phyloP scores from a whole-genome alignment of 2,329 filamentous ascomycete genomes.

The Mycosphaerella sp. region DNA sequence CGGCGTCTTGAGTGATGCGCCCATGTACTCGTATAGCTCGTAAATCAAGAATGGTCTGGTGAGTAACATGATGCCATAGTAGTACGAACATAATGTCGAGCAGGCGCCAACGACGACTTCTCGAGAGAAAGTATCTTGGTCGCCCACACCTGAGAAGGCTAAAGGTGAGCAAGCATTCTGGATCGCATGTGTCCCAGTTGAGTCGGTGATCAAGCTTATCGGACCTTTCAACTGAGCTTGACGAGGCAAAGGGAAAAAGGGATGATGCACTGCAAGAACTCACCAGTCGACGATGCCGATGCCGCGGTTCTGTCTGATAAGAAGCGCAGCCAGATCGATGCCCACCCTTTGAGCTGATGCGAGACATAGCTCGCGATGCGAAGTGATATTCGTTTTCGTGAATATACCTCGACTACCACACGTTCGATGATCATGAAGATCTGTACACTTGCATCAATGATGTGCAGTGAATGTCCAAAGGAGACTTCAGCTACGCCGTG shows the following conservation, averaged over 20 bases:
- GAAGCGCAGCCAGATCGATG: constrained; percentile 31
- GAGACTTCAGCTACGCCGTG: constrained; percentile 3
- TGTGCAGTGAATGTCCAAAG: constrained; percentile 27
- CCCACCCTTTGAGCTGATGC: constrained; percentile 39
- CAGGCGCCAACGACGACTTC: constrained; percentile 38
- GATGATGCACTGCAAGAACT: too few relatives aligned
- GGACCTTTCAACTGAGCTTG: too few relatives aligned
- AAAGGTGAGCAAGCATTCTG: too few relatives aligned
- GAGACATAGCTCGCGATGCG: constrained; percentile 39
- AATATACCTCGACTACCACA: constrained; percentile 43
- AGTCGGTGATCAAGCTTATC: too few relatives aligned
- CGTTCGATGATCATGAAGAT: constrained; percentile 47
- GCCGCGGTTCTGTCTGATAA: constrained; percentile 22
- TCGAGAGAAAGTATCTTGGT: background rate
- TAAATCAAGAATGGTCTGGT: constrained; percentile 50
- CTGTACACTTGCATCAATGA: constrained; percentile 37
- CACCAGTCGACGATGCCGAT: background rate
- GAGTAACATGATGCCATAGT: constrained; percentile 49
- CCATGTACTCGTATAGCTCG: constrained; percentile 39
- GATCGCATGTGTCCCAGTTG: too few relatives aligned
- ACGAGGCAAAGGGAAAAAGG: too few relatives aligned
- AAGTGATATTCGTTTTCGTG: constrained; percentile 37
- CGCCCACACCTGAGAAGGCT: too few relatives aligned
- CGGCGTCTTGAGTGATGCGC: constrained; percentile 19
- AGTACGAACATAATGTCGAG: constrained; percentile 48